Percentiles rank a stretch among this genome's conserved stretches.
Evolutionary conservation across 2,329 filamentous ascomycete species (phyloP).

Genomic region (Elsinoe necatrix): DNA sequence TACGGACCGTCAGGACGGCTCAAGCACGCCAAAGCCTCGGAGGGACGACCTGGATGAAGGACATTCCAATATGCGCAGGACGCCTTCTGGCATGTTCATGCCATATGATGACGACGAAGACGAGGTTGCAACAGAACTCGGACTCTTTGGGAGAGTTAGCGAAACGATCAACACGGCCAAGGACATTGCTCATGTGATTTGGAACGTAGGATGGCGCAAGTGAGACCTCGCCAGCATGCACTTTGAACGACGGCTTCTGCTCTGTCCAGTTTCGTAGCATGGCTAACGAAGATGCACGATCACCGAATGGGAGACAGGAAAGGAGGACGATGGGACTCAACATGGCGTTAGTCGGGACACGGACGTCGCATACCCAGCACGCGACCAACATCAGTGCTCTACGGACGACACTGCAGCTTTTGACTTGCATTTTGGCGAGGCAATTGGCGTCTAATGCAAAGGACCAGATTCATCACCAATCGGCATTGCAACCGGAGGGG

Average conservation of each 20-base stretch:
- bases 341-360: background rate
- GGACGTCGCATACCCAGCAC: constrained; percentile 1
- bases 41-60: constrained; percentile 39
- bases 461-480: background rate
- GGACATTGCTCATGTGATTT: constrained; percentile 58
- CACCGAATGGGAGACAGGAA: background rate
- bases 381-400: background rate
- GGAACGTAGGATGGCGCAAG: constrained; percentile 57
- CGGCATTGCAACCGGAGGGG: background rate
- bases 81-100: constrained; percentile 85
- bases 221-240: constrained; percentile 25
- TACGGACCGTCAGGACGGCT: constrained; percentile 28
- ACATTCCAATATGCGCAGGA: constrained; percentile 56
- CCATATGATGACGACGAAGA: constrained; percentile 69
- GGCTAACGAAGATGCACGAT: background rate
- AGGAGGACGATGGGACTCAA: background rate
- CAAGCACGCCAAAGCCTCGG: constrained; percentile 40
- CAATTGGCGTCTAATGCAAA: constrained; percentile 4
- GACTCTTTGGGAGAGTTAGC: constrained; percentile 68
- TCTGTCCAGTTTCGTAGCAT: constrained; percentile 4
- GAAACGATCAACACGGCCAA: constrained; percentile 63
- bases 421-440: constrained; percentile 10
- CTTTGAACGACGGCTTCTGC: background rate
- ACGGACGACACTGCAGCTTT: constrained; percentile 11
- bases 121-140: constrained; percentile 43